These are phyloP conservation scores for Zostera marina DNA, from an alignment of 116 monocot genomes.

Conservation along the genomic window DNA sequence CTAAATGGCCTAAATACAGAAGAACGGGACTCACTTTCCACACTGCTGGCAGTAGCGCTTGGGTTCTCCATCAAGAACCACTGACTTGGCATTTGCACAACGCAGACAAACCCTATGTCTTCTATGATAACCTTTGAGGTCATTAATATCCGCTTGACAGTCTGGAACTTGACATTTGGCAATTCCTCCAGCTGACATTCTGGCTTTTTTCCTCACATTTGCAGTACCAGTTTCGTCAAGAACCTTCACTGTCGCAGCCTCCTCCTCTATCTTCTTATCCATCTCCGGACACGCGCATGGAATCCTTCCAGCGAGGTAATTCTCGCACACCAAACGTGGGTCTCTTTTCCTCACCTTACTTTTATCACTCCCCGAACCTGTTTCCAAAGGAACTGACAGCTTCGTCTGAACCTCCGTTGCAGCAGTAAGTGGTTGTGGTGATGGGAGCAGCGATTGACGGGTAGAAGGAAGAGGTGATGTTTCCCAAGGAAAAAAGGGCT, in stretches of 20 bases:
- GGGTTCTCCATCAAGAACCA: slow-evolving; percentile 54
- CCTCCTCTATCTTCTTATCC: slow-evolving; percentile 36
- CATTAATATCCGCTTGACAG: slow-evolving; percentile 79
- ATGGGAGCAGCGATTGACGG: no score
- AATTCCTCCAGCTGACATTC: slow-evolving; percentile 5
- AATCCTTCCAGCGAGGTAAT: slow-evolving; percentile 59
- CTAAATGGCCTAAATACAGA: not conserved
- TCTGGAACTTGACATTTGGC: slow-evolving; percentile 70
- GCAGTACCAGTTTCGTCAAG: slow-evolving; percentile 14
- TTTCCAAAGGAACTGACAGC: no score
- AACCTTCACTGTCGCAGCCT: slow-evolving; percentile 20
- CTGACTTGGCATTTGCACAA: slow-evolving; percentile 54
- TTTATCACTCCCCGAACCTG: not conserved
- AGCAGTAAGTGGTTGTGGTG: no score
- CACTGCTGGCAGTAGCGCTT: slow-evolving; percentile 98
- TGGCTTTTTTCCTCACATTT: slow-evolving; percentile 17
- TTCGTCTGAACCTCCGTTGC: no score
- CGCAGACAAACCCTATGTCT: slow-evolving; percentile 65
- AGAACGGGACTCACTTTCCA: slow-evolving; percentile 58
- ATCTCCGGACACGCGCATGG: slow-evolving; percentile 92
- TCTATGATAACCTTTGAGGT: slow-evolving; percentile 85
- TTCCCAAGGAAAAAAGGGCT: no score
- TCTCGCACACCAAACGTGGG: slow-evolving; percentile 66
- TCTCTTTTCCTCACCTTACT: slow-evolving; percentile 49
- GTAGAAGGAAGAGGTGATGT: no score